Evolutionary conservation across 306 rosid species (phyloP).

Genomic region (Macrotyloma uniflorum): DNA sequence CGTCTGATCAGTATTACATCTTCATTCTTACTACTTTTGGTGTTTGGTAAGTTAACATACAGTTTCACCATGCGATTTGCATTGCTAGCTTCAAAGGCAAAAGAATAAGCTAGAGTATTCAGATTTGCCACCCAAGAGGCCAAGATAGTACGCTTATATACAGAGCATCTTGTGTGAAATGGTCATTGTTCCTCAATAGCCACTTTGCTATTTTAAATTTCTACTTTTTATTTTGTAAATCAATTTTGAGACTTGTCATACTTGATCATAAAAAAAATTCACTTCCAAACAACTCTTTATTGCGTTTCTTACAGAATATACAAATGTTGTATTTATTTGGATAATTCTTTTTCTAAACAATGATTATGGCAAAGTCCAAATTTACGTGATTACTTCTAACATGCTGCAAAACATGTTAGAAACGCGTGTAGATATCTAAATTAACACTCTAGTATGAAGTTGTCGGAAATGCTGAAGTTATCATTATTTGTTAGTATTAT

Average conservation of each 20-base stretch:
- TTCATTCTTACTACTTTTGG: conserved; percentile 30
- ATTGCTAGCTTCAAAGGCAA: conserved; percentile 26
- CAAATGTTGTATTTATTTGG: background rate
- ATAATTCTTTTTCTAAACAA: background rate
- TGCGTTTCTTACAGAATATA: background rate
- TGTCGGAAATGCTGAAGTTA: background rate
- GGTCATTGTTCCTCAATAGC: background rate
- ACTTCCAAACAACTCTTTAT: background rate
- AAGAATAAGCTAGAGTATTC: background rate
- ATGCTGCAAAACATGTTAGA: background rate
- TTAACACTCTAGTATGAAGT: background rate
- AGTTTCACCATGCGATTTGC: background rate
- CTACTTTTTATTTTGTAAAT: background rate
- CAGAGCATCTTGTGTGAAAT: conserved; percentile 28
- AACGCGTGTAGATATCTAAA: background rate
- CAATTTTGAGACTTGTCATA: background rate
- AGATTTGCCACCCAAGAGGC: conserved; percentile 1
- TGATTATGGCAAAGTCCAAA: background rate
- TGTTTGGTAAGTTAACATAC: conserved; percentile 20
- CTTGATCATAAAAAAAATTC: background rate
- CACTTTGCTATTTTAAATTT: conserved; percentile 8
- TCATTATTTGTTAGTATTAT: background rate
- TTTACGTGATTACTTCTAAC: background rate
- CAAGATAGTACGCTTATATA: background rate
- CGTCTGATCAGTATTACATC: conserved; percentile 30